phyloP scores from a whole-genome alignment of 176 grass and related monocot species.

The Olyra latifolia region DNA sequence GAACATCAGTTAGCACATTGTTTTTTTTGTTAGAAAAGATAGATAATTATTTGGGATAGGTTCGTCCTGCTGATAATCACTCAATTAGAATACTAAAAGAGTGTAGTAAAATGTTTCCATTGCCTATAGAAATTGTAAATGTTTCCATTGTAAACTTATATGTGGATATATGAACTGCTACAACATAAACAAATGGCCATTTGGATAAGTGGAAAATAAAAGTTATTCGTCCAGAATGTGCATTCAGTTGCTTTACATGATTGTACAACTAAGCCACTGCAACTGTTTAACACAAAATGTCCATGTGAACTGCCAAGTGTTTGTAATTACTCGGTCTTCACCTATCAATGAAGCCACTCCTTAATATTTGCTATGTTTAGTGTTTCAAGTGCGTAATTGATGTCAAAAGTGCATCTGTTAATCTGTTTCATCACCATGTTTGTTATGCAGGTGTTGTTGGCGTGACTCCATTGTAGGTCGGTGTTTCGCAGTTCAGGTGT shows the following conservation, averaged over 20 bases:
- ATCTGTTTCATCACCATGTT: slow-evolving; percentile 13
- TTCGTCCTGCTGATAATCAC: background rate
- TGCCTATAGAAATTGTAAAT: too few relatives aligned
- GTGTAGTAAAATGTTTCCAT: background rate
- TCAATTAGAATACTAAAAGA: background rate
- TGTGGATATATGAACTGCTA: background rate
- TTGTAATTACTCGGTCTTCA: background rate
- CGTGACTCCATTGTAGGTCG: slow-evolving; percentile 59
- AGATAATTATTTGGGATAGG: background rate
- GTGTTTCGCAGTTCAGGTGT: slow-evolving; percentile 1
- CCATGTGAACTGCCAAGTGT: background rate
- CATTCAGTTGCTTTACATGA: background rate
- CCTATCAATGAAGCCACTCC: background rate
- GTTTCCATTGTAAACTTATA: too few relatives aligned
- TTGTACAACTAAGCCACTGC: background rate
- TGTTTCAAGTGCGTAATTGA: background rate
- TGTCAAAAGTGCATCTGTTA: background rate
- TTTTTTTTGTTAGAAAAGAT: too few relatives aligned
- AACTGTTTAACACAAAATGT: background rate
- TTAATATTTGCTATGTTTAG: background rate
- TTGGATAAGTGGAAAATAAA: background rate
- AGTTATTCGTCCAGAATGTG: background rate
- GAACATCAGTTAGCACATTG: background rate
- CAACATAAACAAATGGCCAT: background rate
- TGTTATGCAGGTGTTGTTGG: slow-evolving; percentile 84